A percentile compares a stretch with the other conserved stretches of the same genome.
phyloP scores from a whole-genome alignment of 768 basidiomycete genomes.

The Plicaturopsis crispa region DNA sequence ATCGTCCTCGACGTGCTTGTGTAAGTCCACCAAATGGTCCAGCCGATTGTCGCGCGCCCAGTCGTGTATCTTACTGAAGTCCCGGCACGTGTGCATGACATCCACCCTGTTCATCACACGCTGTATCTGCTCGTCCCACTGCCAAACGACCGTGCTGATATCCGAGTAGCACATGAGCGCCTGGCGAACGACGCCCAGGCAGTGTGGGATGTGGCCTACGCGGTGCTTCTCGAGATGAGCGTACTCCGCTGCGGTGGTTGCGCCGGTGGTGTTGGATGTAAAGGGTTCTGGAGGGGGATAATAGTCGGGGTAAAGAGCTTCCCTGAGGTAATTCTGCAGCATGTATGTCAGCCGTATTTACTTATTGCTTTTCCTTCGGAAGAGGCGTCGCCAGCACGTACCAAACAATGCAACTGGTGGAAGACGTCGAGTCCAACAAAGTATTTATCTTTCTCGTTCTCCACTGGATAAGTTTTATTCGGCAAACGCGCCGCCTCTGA shows the following conservation, averaged over 20 bases:
- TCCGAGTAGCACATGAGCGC: constrained; percentile 17
- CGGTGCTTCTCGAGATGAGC: neutral
- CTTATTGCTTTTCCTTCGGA: neutral
- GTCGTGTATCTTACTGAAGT: constrained; percentile 19
- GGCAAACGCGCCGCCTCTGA: constrained; percentile 11
- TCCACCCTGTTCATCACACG: constrained; percentile 13
- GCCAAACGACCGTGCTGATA: constrained; percentile 17
- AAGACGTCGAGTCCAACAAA: constrained; percentile 18
- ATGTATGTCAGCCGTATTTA: neutral
- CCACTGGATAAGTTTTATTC: constrained; percentile 14
- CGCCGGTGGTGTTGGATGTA: no score
- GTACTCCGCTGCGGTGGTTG: no score
- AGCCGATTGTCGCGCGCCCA: constrained; percentile 11
- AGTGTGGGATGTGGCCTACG: constrained; percentile 14
- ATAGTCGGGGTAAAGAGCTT: constrained; percentile 11
- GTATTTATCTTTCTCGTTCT: constrained; percentile 15
- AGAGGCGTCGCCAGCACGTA: constrained; percentile 6
- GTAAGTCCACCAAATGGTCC: neutral
- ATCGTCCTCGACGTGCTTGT: neutral
- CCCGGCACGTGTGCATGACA: constrained; percentile 18
- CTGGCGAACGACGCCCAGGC: constrained; percentile 17
- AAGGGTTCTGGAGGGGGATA: no score
- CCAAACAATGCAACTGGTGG: constrained; percentile 19
- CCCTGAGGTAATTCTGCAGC: constrained; percentile 12
- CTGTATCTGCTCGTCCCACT: constrained; percentile 16